Evolutionary conservation across 164 flowering plant species (phyloP), one percentile per base, ranked within the genome.

Genomic region (Liriodendron chinense): DNA sequence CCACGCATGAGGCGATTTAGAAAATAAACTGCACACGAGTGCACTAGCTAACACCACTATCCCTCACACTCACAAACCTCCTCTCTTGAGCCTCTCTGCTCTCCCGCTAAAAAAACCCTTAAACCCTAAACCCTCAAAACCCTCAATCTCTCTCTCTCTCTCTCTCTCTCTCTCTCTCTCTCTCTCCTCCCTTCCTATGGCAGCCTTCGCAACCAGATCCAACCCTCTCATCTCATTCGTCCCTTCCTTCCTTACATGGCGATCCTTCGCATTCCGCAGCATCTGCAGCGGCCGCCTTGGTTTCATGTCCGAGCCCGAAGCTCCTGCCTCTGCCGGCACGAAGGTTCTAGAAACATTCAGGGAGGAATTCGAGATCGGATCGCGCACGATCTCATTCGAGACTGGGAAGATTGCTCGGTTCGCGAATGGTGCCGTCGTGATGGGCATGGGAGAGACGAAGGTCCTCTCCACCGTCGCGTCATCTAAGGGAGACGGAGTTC

Each of bases 351-450:
- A 91, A 53, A 73, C 86, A 1, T 89, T 91, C 82, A 79, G 59
- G 1, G 99, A 96, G 73, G 98, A 91, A 28, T 88, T 96, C 76
- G 96, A 94, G 74, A 82, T 96, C 1, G 99, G 98, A 2, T 87
- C 92, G n/a, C 82, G 84, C 43, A 50, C 84, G 18, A 80, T 92
- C 61, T 79, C 86, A 0, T 81, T 90, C 12, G 97, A 94, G 77
- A 92, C 99, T 1, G 99, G 98, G 2, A 90, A 91, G 76, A 83
- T 92, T 18, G 98, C 99, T 18, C 84, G 98, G 63, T 96, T 94
- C 66, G 96, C 98, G 7, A 94, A 91, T 75, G 99, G 98, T 0
- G 83, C 98, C 1, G 97, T 91, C n/a, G 94, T 96, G n/a, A 71
- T 94, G 78, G 89, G 83, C 65, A 90, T 92, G 86, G 93, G 87